A percentile compares a stretch with the other conserved stretches of the same genome.
Evolutionary conservation across 495 filamentous ascomycete species (phyloP).

Genomic region (Xylaria telfairii): DNA sequence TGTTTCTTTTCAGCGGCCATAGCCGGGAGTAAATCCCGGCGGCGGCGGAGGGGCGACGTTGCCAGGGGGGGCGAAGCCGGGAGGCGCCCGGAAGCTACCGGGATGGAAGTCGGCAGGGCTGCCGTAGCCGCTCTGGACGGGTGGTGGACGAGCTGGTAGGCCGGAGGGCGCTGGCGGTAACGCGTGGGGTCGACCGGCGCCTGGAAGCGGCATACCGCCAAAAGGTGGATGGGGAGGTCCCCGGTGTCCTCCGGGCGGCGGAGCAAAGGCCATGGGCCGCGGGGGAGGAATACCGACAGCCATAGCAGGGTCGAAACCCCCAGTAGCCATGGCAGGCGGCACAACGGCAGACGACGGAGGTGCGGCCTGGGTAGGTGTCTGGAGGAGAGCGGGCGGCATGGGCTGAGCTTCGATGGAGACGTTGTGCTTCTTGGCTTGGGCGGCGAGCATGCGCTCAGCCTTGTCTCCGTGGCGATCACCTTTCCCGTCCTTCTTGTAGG

Average conservation of each 20-base stretch:
- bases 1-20: constrained; percentile 32
- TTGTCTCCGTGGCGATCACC: constrained; percentile 95
- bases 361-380: constrained; percentile 43
- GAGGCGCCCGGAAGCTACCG: constrained; percentile 44
- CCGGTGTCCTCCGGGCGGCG: constrained; percentile 51
- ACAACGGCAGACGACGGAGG: constrained; percentile 36
- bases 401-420: constrained; percentile 73
- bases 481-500: constrained; percentile 99
- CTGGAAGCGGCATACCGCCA: constrained; percentile 35
- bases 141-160: constrained; percentile 79
- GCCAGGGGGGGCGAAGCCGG: constrained; percentile 62
- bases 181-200: constrained; percentile 39
- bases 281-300: constrained; percentile 36
- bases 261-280: constrained; percentile 39
- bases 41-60: constrained; percentile 47
- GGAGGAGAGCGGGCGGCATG: constrained; percentile 62
- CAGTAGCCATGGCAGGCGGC: constrained; percentile 40
- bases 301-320: constrained; percentile 37
- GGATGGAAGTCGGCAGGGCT: constrained; percentile 72
- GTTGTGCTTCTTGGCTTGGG: constrained; percentile 93
- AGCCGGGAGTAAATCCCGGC: constrained; percentile 56
- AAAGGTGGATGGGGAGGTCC: constrained; percentile 45
- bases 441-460: constrained; percentile 90
- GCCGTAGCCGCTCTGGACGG: constrained; percentile 77
- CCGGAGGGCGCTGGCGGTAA: constrained; percentile 73